These are phyloP conservation scores for Naganishia onofrii DNA, from an alignment of 768 basidiomycete genomes.

Conservation along the genomic window DNA sequence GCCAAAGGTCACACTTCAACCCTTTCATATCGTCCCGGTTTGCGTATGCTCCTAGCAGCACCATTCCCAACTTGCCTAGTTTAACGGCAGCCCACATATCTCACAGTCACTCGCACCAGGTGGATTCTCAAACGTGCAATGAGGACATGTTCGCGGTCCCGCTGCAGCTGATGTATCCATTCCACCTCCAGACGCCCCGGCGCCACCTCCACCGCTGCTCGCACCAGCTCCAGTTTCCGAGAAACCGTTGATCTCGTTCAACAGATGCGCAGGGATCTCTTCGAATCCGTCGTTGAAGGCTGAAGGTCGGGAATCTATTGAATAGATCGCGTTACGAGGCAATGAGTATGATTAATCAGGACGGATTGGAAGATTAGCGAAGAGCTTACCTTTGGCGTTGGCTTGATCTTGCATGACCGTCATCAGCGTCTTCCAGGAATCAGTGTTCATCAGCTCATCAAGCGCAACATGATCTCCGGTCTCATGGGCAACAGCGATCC, in stretches of 20 bases:
- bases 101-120: constrained; percentile 29
- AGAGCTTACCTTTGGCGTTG: constrained; percentile 14
- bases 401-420: constrained; percentile 10
- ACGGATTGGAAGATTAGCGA: background rate
- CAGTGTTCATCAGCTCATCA: constrained; percentile 27
- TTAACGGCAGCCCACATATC: constrained; percentile 32
- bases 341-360: background rate
- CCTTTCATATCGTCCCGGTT: no score
- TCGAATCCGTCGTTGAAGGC: constrained; percentile 32
- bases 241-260: constrained; percentile 29
- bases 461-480: constrained; percentile 28
- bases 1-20: no score
- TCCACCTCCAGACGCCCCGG: background rate
- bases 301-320: constrained; percentile 13
- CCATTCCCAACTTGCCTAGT: background rate
- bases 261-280: constrained; percentile 33
- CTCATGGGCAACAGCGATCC: constrained; percentile 20
- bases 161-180: background rate
- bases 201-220: background rate
- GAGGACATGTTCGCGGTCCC: constrained; percentile 27
- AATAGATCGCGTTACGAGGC: background rate
- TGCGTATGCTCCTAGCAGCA: no score
- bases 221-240: background rate
- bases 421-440: constrained; percentile 27
- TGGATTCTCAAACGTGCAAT: constrained; percentile 34